These are phyloP conservation scores for Zymoseptoria ardabiliae DNA, from an alignment of 2,329 filamentous ascomycete genomes.

Conservation along the genomic window DNA sequence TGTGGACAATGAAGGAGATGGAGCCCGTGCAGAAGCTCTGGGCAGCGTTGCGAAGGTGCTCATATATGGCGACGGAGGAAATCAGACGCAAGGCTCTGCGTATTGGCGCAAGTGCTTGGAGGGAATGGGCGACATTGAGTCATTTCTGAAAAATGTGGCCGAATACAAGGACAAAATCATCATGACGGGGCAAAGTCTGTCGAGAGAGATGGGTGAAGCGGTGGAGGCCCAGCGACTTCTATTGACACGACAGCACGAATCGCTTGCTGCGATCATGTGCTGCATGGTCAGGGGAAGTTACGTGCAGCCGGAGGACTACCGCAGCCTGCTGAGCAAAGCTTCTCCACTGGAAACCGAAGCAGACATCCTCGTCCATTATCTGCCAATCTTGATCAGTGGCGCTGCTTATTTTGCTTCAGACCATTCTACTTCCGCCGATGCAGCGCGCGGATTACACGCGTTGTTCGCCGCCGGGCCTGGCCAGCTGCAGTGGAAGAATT, in stretches of 20 bases:
- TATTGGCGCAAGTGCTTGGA: constrained; percentile 69
- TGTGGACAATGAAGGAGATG: constrained; percentile 49
- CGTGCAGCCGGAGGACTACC: constrained; percentile 64
- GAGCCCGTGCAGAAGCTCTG: constrained; percentile 51
- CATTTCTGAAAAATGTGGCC: constrained; percentile 65
- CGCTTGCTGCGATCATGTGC: constrained; percentile 70
- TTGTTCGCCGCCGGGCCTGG: constrained; percentile 61
- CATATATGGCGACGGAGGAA: constrained; percentile 45
- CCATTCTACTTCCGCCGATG: constrained; percentile 61
- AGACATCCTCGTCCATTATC: constrained; percentile 65
- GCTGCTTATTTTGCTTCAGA: constrained; percentile 72
- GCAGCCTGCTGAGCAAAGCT: constrained; percentile 59
- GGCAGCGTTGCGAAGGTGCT: constrained; percentile 52
- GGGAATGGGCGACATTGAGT: constrained; percentile 68
- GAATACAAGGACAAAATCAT: constrained; percentile 70
- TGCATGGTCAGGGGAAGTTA: constrained; percentile 71
- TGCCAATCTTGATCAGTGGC: constrained; percentile 70
- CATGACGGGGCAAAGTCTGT: constrained; percentile 60
- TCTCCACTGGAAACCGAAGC: constrained; percentile 73
- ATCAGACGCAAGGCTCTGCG: constrained; percentile 45
- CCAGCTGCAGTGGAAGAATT: constrained; percentile 62
- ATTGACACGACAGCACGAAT: constrained; percentile 82
- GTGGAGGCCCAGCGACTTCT: constrained; percentile 74
- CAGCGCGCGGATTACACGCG: constrained; percentile 63
- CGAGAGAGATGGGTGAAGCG: constrained; percentile 63